Evolutionary conservation across 257 asterid genomes (phyloP), one percentile per base, ranked within the genome.

Genomic region (Nyctanthes arbortristis): DNA sequence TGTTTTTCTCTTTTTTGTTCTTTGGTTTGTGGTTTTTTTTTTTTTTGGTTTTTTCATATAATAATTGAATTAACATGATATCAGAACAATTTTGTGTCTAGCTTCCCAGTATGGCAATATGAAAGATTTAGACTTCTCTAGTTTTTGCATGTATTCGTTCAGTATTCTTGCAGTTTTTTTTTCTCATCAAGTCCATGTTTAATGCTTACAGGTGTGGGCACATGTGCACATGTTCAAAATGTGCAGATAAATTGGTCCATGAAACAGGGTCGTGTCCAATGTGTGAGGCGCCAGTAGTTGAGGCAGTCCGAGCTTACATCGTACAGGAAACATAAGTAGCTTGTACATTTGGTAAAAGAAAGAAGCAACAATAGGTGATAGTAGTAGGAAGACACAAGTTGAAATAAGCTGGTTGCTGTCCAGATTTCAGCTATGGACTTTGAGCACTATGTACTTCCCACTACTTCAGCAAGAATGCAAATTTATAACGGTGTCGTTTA

Each of bases 161-260:
- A n/a, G 43, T 1, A 18, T 8, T 4, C 34, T n/a, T 12, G 67
- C 58, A 45, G 14, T 4, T 37, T 0, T 14, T 54, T 35, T 36
- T 35, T 36, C n/a, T 10, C 33, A 27, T 68, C 0, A 10, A 22
- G 69, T 7, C 40, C 28, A 18, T 27, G 14, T 24, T 49, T 67
- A 32, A 20, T 64, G 45, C 12, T 4, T 79, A 66, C 78, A 91
- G 97, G 82, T 91, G 97, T 68, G 97, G 96, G 49, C 97, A 91
- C 84, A 83, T 91, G 92, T 88, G 96, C 77, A 84, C 91, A 18
- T 91, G 97, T 65, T 74, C 92, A 61, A 80, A 80, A 62, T 91
- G 97, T 81, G 84, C 89, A 27, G 78, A 79, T 28, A 66, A 58
- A 28, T 33, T 81, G 79, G 62, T 79, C 78, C 71, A 77, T 28